A percentile compares a stretch with the other conserved stretches of the same genome.
Conservation (phyloP, 805 yeast genomes). For the Candida easanensis region DNA sequence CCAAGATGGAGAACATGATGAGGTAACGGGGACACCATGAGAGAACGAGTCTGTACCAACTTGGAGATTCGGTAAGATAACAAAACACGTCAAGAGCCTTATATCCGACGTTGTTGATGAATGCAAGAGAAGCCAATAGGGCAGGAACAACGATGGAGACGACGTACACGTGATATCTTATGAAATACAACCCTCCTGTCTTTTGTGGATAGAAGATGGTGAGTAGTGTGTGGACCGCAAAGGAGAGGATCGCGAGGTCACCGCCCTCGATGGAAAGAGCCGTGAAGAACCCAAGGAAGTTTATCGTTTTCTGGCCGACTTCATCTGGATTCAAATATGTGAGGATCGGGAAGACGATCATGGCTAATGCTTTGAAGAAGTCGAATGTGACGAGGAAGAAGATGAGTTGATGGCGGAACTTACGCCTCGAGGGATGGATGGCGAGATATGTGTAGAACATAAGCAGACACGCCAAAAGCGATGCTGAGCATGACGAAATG, state of each 20-base stretch:
- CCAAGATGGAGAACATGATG: conserved; percentile 58
- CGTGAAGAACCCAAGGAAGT: conserved; percentile 65
- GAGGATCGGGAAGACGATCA: conserved; percentile 66
- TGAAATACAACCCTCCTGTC: conserved; percentile 67
- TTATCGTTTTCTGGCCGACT: conserved; percentile 10
- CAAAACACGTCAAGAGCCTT: conserved; percentile 70
- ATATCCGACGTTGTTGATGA: conserved; percentile 56
- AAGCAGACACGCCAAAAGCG: conserved; percentile 51
- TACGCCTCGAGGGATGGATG: conserved; percentile 59
- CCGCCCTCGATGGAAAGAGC: conserved; percentile 82
- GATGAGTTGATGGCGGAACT: conserved; percentile 71
- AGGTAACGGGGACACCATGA: conserved; percentile 82
- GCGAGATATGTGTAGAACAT: conserved; percentile 60
- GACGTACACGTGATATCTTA: conserved; percentile 56
- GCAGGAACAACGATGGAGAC: conserved; percentile 59
- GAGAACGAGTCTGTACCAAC: conserved; percentile 69
- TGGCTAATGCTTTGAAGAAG: conserved; percentile 65
- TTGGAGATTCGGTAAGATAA: conserved; percentile 67
- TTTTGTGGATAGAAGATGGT: conserved; percentile 64
- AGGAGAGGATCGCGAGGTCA: conserved; percentile 75
- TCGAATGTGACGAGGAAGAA: conserved; percentile 68
- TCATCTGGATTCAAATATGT: conserved; percentile 50
- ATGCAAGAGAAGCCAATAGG: conserved; percentile 69
- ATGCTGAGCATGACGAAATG: conserved; percentile 46
- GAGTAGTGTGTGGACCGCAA: conserved; percentile 80